Evolutionary conservation across 192 early-diverging fungal species (phyloP), one percentile per base, ranked within the genome.

Genomic region (Podila verticillata): DNA sequence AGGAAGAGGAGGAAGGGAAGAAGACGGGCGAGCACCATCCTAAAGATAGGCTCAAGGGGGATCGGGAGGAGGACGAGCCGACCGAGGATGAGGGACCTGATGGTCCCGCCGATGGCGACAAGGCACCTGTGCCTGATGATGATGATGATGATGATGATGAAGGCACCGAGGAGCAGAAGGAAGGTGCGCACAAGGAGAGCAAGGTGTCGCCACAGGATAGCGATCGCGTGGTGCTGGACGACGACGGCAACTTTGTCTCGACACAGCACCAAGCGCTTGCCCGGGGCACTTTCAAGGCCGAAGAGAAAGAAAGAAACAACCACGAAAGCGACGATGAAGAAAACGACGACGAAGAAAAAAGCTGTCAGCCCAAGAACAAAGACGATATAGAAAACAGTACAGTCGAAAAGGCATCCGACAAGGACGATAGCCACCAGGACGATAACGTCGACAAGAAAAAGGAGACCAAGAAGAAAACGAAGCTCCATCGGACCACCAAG

Each of bases 401-500:
- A 1, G 13, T 31, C 39, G 17, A 17, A 44, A 44, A 17, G 39
- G 39, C 13, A 9, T 35, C 34, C 34, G 34, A 35, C 57, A 26
- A 58, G 6, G 26, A 29, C 26, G 26, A 29, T 6, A 13, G 17
- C 22, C 6, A 1, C 57, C 20, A 60, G 30, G 26, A 60, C 26
- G 29, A 60, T 10, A 32, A 32, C 1, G 22, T n/a, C 66, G 30
- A 19, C 57, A 61, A 61, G 12, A 69, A 61, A 24, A 69, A 69
- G 32, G 35, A 22, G 19, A 59, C 39, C 20, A 61, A 54, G 44
- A 47, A 32, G 10, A 48, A 61, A 24, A 48, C 22, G 36, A 36
- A 10, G 20, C 19, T 51, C 48, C 13, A 29, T 13, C 22, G 24
- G 20, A 28, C 30, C 26, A 51, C 36, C 6, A 51, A 22, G 39